These are phyloP conservation scores for Phytophthora litchii DNA, from an alignment of 352 stramenopile species.

Conservation along the genomic window DNA sequence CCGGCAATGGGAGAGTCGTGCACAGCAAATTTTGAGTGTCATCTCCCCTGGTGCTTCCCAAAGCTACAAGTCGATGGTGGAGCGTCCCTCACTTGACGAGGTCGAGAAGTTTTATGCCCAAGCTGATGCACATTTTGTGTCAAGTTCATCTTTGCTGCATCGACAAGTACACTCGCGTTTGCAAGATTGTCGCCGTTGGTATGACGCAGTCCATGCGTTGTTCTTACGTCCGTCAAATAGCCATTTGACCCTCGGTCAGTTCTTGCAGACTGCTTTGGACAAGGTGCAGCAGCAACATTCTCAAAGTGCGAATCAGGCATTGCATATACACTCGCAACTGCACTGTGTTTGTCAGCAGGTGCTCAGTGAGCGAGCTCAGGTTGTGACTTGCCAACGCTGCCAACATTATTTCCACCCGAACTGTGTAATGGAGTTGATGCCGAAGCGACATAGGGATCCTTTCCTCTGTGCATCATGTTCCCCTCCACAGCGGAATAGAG, in stretches of 20 bases:
- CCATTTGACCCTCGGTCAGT: slow-evolving; percentile 40
- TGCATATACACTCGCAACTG: slow-evolving; percentile 39
- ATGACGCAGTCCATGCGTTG: slow-evolving; percentile 48
- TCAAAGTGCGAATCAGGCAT: slow-evolving; percentile 15
- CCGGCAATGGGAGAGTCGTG: slow-evolving; percentile 55
- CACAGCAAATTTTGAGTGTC: slow-evolving; percentile 46
- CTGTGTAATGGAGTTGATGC: slow-evolving; percentile 48
- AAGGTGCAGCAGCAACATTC: slow-evolving; percentile 29
- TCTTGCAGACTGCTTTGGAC: slow-evolving; percentile 51
- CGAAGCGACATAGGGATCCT: slow-evolving; percentile 1
- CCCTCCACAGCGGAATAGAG: slow-evolving; percentile 25
- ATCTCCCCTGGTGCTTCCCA: slow-evolving; percentile 4
- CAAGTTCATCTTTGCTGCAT: slow-evolving; percentile 60
- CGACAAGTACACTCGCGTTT: slow-evolving; percentile 66
- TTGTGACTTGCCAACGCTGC: slow-evolving; percentile 61
- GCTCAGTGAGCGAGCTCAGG: slow-evolving; percentile 50
- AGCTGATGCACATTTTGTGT: slow-evolving; percentile 65
- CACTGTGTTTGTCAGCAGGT: slow-evolving; percentile 81
- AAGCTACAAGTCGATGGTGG: slow-evolving; percentile 19
- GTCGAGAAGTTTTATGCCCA: slow-evolving; percentile 57
- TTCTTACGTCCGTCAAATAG: slow-evolving; percentile 60
- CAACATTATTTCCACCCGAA: slow-evolving; percentile 58
- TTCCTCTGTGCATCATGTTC: slow-evolving; percentile 30
- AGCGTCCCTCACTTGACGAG: slow-evolving; percentile 50
- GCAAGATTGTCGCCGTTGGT: slow-evolving; percentile 77